Evolutionary conservation across 169 alveolate species (phyloP), one percentile per base, ranked within the genome.

Genomic region (Plasmodium vivax): DNA sequence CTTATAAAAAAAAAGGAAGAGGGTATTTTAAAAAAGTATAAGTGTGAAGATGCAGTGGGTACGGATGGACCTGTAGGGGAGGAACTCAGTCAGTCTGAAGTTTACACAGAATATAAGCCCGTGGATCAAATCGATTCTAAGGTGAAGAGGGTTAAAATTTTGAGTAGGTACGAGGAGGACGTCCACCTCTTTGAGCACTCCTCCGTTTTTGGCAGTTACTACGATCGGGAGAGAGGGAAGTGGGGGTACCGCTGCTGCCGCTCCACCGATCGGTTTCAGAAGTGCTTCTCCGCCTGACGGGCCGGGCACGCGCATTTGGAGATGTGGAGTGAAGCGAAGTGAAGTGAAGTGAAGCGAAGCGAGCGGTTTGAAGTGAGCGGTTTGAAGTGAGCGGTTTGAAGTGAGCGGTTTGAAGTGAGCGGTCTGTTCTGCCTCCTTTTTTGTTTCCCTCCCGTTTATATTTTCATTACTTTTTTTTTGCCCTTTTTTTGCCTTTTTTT

Each of bases 221-320:
- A 97, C 83, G 98, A 97, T 90, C 36, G 77, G 51, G 98, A 87
- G 1, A 87, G 82, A 51, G 93, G 93, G 14, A 96, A 93, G 58
- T 98, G 99, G 99, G 99, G 99, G 4, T 98, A 97, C 90, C 93
- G 96, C 93, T 98, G 99, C 91, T 98, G 99, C 79, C 47, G 51
- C 36, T 34, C 75, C 51, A 95, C 97, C 7, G 34, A 68, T 56
- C 82, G 82, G 34, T 82, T 82, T 72, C 82, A 92, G 9, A 72
- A 82, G 41, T 92, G 95, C 30, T 32, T 71, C 83, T 90, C 45
- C n/a, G 27, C 71, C n/a, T 90, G 74, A 85, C 19, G 47, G 2
- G 77, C 5, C 4, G 38, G 1, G 62, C 7, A 30, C 38, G 0
- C n/a, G 4, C 36, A 3, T 19, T 5, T 23, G n/a, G 32, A 10